phyloP scores from a whole-genome alignment of 139 green algal species.

The Coelastrella sp. region DNA sequence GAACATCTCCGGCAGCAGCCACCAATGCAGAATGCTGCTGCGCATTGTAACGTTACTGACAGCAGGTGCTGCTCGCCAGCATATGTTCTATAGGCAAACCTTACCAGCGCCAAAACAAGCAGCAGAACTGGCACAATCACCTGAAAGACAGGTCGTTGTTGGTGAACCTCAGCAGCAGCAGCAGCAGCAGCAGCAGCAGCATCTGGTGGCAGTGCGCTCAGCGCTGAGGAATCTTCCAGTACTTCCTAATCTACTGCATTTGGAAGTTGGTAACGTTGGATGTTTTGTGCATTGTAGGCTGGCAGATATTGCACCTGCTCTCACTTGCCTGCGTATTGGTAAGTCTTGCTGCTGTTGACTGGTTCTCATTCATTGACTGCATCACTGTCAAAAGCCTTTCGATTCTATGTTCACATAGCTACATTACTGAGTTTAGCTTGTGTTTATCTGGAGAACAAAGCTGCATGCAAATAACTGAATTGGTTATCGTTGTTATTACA shows the following conservation, averaged over 20 bases:
- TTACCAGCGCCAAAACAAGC: too few species aligned
- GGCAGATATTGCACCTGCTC: neutral
- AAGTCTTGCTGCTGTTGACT: neutral
- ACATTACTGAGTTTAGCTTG: too few species aligned
- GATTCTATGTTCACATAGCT: too few species aligned
- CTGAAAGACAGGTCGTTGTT: too few species aligned
- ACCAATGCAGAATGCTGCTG: neutral
- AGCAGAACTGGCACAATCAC: neutral
- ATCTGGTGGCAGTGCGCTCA: neutral
- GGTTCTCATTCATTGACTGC: too few species aligned
- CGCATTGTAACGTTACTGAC: too few species aligned
- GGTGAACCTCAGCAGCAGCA: neutral
- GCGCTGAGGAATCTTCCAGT: neutral
- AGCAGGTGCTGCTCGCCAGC: too few species aligned
- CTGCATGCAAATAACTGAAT: too few species aligned
- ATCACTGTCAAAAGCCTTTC: too few species aligned
- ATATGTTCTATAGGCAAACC: too few species aligned
- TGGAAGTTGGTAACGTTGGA: constrained; percentile 19
- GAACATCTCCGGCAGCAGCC: neutral
- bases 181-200: constrained; percentile 36
- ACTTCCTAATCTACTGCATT: neutral
- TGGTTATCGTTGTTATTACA: too few species aligned
- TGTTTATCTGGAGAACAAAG: too few species aligned
- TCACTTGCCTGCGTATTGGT: constrained; percentile 23
- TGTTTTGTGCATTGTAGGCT: neutral